Conservation (phyloP, 2,329 filamentous ascomycete genomes). For the Fusarium sp. region DNA sequence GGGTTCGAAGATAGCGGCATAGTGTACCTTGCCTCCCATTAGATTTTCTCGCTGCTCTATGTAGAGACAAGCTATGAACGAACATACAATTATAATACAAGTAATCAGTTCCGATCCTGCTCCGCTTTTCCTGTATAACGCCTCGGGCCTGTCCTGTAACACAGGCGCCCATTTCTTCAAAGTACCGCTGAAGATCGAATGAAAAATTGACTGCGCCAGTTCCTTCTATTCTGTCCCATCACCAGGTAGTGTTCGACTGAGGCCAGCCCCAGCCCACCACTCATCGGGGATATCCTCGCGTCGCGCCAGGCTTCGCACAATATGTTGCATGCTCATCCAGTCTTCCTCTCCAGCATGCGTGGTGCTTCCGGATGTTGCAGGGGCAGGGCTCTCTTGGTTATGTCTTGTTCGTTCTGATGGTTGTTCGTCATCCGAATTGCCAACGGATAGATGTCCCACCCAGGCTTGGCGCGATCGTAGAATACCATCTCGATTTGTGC, state of each 20-base stretch:
- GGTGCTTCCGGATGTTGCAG: conserved; percentile 32
- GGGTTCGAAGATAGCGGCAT: background rate
- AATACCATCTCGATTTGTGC: background rate
- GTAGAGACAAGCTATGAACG: background rate
- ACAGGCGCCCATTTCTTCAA: background rate
- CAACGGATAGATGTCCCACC: conserved; percentile 44
- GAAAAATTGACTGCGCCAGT: background rate
- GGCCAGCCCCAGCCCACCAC: conserved; percentile 80
- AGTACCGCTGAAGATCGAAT: conserved; percentile 10
- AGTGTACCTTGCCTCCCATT: conserved; percentile 14
- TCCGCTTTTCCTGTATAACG: conserved; percentile 22
- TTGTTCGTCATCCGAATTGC: conserved; percentile 46
- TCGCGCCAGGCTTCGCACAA: conserved; percentile 76
- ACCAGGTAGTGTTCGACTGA: conserved; percentile 66
- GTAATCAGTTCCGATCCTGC: background rate
- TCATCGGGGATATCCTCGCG: conserved; percentile 83
- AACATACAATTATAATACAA: conserved; percentile 29
- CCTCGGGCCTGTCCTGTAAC: conserved; percentile 4
- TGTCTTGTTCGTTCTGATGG: conserved; percentile 30
- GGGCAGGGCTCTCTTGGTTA: conserved; percentile 41
- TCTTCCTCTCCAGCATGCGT: conserved; percentile 53
- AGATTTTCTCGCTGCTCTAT: background rate
- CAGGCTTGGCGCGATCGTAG: conserved; percentile 35
- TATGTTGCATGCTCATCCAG: conserved; percentile 73
- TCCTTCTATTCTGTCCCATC: conserved; percentile 44